Base-by-base conservation (phyloP, 176 grass and related monocot species). In the Otatea glauca region DNA sequence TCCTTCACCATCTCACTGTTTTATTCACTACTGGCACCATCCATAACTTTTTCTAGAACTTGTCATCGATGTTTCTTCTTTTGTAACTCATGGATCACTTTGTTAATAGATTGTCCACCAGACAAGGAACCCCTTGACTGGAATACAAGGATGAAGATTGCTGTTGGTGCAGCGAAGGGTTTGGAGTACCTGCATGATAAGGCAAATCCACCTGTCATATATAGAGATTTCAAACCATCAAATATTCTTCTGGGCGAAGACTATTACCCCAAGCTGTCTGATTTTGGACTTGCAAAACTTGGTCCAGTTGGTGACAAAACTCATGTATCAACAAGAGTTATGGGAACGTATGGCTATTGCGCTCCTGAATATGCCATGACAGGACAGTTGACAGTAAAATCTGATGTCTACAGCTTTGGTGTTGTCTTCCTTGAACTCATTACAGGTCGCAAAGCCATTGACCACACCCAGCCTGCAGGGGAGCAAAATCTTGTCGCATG, bases 401-500 rank as follows among this genome's bases (percentile, higher is more conserved):
- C 90, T 25, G 90, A 92, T 79, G 81, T 92, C 23, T 92, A 92
- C 70, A 89, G 90, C 69, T 89, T 89, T 3, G 90, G 90, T 60
- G 86, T 92, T 68, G 90, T 89, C 73, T 83, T 92, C 32, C 17
- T 92, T 47, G 90, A 92, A 48, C 77, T 92, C 55, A 86, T 89
- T 69, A 92, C 86, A 38, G 86, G 90, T 47, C 75, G 87, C 79
- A 88, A 74, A 79, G 90, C 90, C 18, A 92, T 92, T 44, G 86
- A 92, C 73, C 89, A 86, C 79, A 79, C 79, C 66, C 75, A 86
- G 63, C 83, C 83, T 55, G 60, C 79, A 4, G 86, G 86, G 68
- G 86, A 92, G 83, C 90, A 92, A 77, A 92, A 89, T 86, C 86
- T 92, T 63, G 90, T 92, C 79, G 86, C 90, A 56, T 92, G 90